Conservation (phyloP, 2,329 filamentous ascomycete species). For the Sclerotinia minor region DNA sequence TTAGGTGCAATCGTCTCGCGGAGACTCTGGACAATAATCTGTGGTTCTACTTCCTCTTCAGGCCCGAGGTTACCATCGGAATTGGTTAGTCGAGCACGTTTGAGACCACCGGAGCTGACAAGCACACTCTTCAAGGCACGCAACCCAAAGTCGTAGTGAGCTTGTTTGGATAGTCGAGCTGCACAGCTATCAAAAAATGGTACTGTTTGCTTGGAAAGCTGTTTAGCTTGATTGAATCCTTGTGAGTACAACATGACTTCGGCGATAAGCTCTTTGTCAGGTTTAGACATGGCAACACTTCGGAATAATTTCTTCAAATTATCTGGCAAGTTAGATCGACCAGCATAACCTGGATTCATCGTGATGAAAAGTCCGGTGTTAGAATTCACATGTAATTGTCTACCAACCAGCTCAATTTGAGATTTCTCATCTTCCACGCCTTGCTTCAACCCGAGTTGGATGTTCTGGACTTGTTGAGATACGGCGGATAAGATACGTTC, state of each 20-base stretch:
- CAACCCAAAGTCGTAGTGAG: constrained; percentile 97
- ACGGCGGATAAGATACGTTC: constrained; percentile 97
- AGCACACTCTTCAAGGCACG: constrained; percentile 98
- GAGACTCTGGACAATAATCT: constrained; percentile 98
- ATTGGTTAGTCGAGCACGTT: constrained; percentile 73
- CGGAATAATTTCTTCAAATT: constrained; percentile 99
- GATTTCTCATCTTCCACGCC: constrained; percentile 76
- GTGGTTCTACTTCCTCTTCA: constrained; percentile 80
- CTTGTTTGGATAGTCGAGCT: constrained; percentile 82
- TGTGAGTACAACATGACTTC: constrained; percentile 99
- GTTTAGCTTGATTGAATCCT: constrained; percentile 95
- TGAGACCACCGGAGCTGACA: constrained; percentile 94
- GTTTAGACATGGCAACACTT: constrained; percentile 99
- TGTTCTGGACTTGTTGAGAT: constrained; percentile 99
- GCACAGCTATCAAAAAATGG: constrained; percentile 97
- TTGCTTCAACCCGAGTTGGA: constrained; percentile 91
- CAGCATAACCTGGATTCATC: constrained; percentile 99
- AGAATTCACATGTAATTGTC: constrained; percentile 82
- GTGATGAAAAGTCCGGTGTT: constrained; percentile 99
- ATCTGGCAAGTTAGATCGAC: constrained; percentile 95
- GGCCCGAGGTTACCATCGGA: constrained; percentile 58
- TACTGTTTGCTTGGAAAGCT: constrained; percentile 90
- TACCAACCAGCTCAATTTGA: constrained; percentile 91
- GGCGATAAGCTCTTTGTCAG: constrained; percentile 98
- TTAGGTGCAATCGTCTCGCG: constrained; percentile 98